Evolutionary conservation across 768 basidiomycete species (phyloP).

Genomic region (Boletus rubroflammeus): DNA sequence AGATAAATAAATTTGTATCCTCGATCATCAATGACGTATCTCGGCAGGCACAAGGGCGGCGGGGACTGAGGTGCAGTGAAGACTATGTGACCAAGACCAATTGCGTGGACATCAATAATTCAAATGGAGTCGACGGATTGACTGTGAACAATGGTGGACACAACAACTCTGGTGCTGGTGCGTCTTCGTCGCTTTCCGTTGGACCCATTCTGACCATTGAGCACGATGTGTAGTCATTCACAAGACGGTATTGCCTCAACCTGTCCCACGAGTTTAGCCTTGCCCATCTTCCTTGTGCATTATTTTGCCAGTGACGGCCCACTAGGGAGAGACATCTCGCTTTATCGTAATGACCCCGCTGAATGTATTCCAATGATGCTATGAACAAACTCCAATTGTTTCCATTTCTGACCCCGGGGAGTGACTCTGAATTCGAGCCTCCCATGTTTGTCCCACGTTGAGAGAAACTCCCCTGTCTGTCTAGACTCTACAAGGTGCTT

Average conservation of each 20-base stretch:
- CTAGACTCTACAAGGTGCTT: too few relatives aligned
- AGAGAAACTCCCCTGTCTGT: not conserved
- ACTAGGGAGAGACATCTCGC: not conserved
- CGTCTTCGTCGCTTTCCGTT: not conserved
- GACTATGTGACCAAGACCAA: not conserved
- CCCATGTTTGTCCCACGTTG: not conserved
- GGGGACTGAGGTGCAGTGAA: not conserved
- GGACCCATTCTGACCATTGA: too few relatives aligned
- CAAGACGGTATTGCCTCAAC: not conserved
- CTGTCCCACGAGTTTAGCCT: not conserved
- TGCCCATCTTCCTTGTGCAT: too few relatives aligned
- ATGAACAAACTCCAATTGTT: not conserved
- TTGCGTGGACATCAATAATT: not conserved
- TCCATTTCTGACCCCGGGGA: too few relatives aligned
- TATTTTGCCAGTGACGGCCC: not conserved
- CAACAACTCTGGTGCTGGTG: slow-evolving; percentile 9
- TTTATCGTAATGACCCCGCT: not conserved
- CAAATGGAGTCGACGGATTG: not conserved
- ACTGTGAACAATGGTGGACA: slow-evolving; percentile 7
- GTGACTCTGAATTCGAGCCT: not conserved
- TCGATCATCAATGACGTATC: too few relatives aligned
- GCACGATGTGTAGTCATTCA: slow-evolving; percentile 14
- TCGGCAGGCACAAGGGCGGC: not conserved
- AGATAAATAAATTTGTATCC: not conserved
- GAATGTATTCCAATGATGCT: not conserved